phyloP scores from a whole-genome alignment of 805 yeast genomes.

The Priceomyces medius region DNA sequence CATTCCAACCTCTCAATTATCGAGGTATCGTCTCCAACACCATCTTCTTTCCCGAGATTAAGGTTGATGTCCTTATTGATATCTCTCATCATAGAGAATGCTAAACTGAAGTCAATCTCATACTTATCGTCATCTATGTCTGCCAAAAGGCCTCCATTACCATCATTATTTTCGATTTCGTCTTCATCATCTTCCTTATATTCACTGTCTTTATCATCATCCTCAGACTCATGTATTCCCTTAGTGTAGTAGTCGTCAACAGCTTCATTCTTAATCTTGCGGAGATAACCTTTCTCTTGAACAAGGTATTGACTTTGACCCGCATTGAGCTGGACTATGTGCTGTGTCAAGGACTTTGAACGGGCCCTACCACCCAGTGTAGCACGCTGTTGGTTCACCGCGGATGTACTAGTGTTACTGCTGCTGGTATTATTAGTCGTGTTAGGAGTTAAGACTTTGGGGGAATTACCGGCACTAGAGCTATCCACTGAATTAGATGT shows the following conservation, averaged over 20 bases:
- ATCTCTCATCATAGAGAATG: slow-evolving; percentile 34
- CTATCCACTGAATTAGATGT: background rate
- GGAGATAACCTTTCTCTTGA: slow-evolving; percentile 67
- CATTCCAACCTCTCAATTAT: slow-evolving; percentile 84
- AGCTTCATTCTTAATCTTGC: slow-evolving; percentile 57
- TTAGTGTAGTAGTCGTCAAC: slow-evolving; percentile 73
- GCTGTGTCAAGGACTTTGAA: slow-evolving; percentile 20
- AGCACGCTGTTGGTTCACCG: background rate
- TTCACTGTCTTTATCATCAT: slow-evolving; percentile 16
- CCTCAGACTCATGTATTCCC: slow-evolving; percentile 50
- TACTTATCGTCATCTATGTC: slow-evolving; percentile 44
- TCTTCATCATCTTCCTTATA: slow-evolving; percentile 24
- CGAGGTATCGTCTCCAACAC: slow-evolving; percentile 42
- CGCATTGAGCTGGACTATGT: slow-evolving; percentile 10
- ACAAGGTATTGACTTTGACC: slow-evolving; percentile 43
- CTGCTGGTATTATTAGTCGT: background rate
- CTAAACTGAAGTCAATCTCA: slow-evolving; percentile 47
- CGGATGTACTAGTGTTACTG: background rate
- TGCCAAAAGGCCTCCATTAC: slow-evolving; percentile 31
- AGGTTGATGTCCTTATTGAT: slow-evolving; percentile 33
- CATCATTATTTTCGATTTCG: slow-evolving; percentile 19
- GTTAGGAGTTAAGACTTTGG: background rate
- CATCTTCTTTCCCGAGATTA: slow-evolving; percentile 34
- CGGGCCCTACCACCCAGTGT: slow-evolving; percentile 5
- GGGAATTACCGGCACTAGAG: background rate